A percentile compares a stretch with the other conserved stretches of the same genome.
Evolutionary conservation across 306 rosid genomes (phyloP).

Genomic region (Casuarina glauca): DNA sequence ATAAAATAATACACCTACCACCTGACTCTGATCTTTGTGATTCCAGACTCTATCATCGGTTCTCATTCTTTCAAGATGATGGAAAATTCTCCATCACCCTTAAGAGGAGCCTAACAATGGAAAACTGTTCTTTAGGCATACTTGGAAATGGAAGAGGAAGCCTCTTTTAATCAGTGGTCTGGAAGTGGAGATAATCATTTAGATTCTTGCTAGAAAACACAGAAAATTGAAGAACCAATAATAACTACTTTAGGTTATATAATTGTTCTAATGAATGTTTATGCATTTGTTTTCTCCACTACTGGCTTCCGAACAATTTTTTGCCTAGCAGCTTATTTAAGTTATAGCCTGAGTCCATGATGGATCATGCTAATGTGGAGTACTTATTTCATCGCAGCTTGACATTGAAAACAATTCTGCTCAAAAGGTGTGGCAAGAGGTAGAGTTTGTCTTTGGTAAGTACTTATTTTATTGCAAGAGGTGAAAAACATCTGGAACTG

Average conservation of each 20-base stretch:
- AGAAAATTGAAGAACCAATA: neutral
- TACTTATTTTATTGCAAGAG: neutral
- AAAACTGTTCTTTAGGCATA: neutral
- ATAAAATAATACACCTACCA: neutral
- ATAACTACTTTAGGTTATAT: neutral
- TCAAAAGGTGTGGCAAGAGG: slow-evolving; percentile 83
- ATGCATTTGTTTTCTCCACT: neutral
- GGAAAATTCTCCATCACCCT: neutral
- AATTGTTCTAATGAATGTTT: neutral
- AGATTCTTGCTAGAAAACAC: neutral
- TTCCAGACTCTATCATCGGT: neutral
- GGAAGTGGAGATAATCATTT: neutral
- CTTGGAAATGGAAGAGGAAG: neutral
- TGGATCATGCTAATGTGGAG: slow-evolving; percentile 25
- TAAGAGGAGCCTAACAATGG: neutral
- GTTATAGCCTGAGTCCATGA: neutral
- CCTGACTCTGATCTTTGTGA: neutral
- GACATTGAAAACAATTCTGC: slow-evolving; percentile 71
- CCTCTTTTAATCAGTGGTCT: neutral
- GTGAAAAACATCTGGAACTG: neutral
- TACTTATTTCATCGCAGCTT: slow-evolving; percentile 62
- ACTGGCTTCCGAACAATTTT: neutral
- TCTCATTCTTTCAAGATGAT: neutral
- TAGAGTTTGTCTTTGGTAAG: slow-evolving; percentile 89
- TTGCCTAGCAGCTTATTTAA: neutral